Conservation (phyloP, 805 yeast genomes). For the Zygotorulaspora danielsina region DNA sequence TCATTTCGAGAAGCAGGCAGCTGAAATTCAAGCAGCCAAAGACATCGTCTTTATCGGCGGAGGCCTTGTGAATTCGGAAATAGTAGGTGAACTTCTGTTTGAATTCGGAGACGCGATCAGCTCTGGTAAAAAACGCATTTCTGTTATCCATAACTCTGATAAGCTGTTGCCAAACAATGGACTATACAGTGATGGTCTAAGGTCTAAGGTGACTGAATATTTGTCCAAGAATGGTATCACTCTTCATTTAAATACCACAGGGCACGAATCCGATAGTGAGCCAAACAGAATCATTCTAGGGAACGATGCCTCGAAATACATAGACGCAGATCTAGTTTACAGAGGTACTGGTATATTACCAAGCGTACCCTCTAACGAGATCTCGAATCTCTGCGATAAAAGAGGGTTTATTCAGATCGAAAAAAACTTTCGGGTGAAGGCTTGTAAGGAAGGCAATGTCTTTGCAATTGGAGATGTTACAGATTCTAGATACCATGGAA, state of each 20-base stretch:
- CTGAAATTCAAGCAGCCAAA: conserved; percentile 21
- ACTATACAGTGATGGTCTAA: conserved; percentile 12
- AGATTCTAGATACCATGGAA: conserved; percentile 25
- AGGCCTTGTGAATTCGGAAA: conserved; percentile 33
- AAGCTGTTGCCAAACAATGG: conserved; percentile 16
- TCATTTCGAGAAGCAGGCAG: conserved; percentile 15
- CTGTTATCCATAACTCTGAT: conserved; percentile 23
- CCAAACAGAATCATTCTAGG: conserved; percentile 8
- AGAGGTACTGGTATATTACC: conserved; percentile 21
- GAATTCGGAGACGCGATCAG: conserved; percentile 16
- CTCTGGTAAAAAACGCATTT: conserved; percentile 21
- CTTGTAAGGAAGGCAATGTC: conserved; percentile 20
- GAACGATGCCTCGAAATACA: conserved; percentile 1
- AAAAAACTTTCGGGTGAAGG: conserved; percentile 23
- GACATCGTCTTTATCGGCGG: conserved; percentile 35
- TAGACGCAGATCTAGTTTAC: conserved; percentile 21
- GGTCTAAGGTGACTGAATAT: conserved; percentile 19
- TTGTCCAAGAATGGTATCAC: conserved; percentile 14
- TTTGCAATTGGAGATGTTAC: conserved; percentile 38
- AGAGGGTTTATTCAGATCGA: conserved; percentile 22
- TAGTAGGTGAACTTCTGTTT: conserved; percentile 34
- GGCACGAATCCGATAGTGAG: conserved; percentile 7
- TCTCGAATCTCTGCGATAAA: conserved; percentile 10
- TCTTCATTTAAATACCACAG: conserved; percentile 14
- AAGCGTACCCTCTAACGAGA: conserved; percentile 20